phyloP scores from a whole-genome alignment of 2,329 filamentous ascomycete species.

The Mycocentrospora acerina region DNA sequence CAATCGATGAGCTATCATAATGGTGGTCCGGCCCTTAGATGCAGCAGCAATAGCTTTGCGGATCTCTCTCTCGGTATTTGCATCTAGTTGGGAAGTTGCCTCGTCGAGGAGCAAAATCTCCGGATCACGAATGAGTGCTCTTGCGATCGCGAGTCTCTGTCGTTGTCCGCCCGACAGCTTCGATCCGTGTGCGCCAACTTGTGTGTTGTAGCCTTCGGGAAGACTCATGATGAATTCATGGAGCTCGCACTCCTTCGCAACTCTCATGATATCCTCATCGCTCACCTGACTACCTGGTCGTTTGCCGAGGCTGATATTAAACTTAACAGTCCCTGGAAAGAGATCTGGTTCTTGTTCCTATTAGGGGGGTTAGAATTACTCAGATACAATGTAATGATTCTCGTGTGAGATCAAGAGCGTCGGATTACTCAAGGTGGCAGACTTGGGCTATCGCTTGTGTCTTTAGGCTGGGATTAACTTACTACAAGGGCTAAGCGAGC shows the following conservation, averaged over 20 bases:
- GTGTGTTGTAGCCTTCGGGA: slow-evolving; percentile 50
- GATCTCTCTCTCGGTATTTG: slow-evolving; percentile 47
- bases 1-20: slow-evolving; percentile 76
- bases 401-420: neutral
- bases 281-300: slow-evolving; percentile 25
- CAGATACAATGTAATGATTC: neutral
- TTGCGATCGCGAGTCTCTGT: slow-evolving; percentile 49
- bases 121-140: slow-evolving; percentile 50
- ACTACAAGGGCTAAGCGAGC: slow-evolving; percentile 46
- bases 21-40: slow-evolving; percentile 57
- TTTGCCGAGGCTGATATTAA: slow-evolving; percentile 48
- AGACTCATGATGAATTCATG: slow-evolving; percentile 52
- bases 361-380: slow-evolving; percentile 1
- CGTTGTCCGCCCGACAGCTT: slow-evolving; percentile 50
- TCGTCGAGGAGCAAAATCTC: slow-evolving; percentile 51
- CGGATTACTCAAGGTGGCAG: too few relatives aligned
- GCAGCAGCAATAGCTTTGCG: slow-evolving; percentile 46
- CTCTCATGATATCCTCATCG: slow-evolving; percentile 33
- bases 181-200: slow-evolving; percentile 47
- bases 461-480: slow-evolving; percentile 1
- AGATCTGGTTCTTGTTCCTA: slow-evolving; percentile 48
- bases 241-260: slow-evolving; percentile 46
- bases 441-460: too few relatives aligned
- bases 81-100: slow-evolving; percentile 50
- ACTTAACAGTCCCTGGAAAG: slow-evolving; percentile 47